Evolutionary conservation across 164 flowering plant species (phyloP).

Genomic region (Santalum album): DNA sequence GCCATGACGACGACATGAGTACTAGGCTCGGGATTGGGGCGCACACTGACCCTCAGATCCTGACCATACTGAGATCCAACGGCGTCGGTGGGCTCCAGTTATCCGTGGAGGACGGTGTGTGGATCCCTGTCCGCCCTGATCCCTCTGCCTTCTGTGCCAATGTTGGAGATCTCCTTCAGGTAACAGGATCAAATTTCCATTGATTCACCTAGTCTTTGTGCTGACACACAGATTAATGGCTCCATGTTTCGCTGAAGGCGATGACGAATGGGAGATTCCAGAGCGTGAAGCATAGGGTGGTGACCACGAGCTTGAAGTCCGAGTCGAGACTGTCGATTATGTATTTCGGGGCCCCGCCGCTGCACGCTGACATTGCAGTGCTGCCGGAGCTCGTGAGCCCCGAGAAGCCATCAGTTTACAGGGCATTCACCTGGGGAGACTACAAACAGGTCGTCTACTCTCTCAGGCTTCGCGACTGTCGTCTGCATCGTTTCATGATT

Average conservation of each 20-base stretch:
- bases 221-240: no score
- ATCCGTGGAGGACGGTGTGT: slow-evolving; percentile 27
- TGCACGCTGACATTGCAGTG: slow-evolving; percentile 38
- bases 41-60: slow-evolving; percentile 68
- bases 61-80: slow-evolving; percentile 58
- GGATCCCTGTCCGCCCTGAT: slow-evolving; percentile 64
- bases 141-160: slow-evolving; percentile 47
- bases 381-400: slow-evolving; percentile 38
- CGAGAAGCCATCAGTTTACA: slow-evolving; percentile 32
- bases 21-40: slow-evolving; percentile 53
- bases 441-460: slow-evolving; percentile 58
- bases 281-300: slow-evolving; percentile 70
- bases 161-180: slow-evolving; percentile 67
- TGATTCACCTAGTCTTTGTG: no score
- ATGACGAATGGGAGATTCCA: slow-evolving; percentile 64
- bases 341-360: slow-evolving; percentile 65
- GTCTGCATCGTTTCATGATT: slow-evolving; percentile 46
- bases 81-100: slow-evolving; percentile 57
- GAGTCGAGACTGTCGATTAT: slow-evolving; percentile 57
- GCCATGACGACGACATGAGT: slow-evolving; percentile 8
- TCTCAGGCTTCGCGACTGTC: slow-evolving; percentile 34
- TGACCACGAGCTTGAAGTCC: slow-evolving; percentile 23
- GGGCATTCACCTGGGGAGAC: slow-evolving; percentile 69
- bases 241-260: no score
- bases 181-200: slow-evolving; percentile 6